Percentiles rank a stretch among this genome's conserved stretches.
These are phyloP conservation scores for Bombardia bombarda DNA, from an alignment of 495 filamentous ascomycete species.

Conservation along the genomic window DNA sequence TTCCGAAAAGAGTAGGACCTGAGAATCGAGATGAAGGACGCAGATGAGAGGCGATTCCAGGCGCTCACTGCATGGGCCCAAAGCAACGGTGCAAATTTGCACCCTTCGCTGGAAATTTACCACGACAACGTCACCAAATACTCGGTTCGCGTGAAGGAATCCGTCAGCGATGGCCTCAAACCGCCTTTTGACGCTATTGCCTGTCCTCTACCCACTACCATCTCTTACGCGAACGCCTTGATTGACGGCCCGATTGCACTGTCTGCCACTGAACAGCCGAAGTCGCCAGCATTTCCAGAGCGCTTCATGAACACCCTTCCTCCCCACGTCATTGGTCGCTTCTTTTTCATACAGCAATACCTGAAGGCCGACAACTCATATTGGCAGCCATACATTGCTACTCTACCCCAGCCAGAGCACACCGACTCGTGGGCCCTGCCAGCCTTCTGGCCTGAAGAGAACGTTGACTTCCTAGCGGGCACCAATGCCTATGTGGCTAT, in stretches of 20 bases:
- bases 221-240: constrained; percentile 40
- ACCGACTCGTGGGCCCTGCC: constrained; percentile 30
- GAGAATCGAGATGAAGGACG: constrained; percentile 18
- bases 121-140: constrained; percentile 31
- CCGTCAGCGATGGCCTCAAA: constrained; percentile 6
- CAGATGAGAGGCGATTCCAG: constrained; percentile 11
- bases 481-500: constrained; percentile 42
- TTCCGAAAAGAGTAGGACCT: no score
- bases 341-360: constrained; percentile 41
- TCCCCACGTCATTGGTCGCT: constrained; percentile 39
- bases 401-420: constrained; percentile 41
- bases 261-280: background rate
- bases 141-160: constrained; percentile 34
- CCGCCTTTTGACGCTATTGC: constrained; percentile 27
- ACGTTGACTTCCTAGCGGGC: constrained; percentile 36
- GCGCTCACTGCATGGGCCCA: constrained; percentile 27
- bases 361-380: constrained; percentile 36
- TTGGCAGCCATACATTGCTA: constrained; percentile 45
- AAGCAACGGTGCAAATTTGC: constrained; percentile 27
- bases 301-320: constrained; percentile 29
- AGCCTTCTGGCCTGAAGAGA: constrained; percentile 36
- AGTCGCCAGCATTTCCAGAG: constrained; percentile 30
- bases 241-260: constrained; percentile 14
- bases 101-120: constrained; percentile 37
- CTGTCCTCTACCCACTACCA: constrained; percentile 29